Conservation (phyloP, 768 basidiomycete genomes). For the Russula brevipes region DNA sequence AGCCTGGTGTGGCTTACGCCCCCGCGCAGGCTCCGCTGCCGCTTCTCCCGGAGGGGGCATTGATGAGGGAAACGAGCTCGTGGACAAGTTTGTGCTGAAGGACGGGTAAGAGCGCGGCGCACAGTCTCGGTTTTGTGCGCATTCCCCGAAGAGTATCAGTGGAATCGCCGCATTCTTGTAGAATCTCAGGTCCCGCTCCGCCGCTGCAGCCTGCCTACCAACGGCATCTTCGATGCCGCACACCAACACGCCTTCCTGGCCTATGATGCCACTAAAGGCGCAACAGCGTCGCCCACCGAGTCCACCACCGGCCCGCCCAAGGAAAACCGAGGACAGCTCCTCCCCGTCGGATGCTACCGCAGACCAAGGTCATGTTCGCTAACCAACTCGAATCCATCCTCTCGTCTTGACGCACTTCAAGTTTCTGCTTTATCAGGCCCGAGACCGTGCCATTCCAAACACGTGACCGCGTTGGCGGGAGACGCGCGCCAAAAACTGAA, state of each 20-base stretch:
- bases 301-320: conserved; percentile 10
- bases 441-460: conserved; percentile 55
- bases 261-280: conserved; percentile 15
- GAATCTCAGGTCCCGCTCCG: conserved; percentile 6
- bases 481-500: conserved; percentile 61
- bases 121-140: conserved; percentile 36
- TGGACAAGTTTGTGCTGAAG: conserved; percentile 33
- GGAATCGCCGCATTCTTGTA: conserved; percentile 5
- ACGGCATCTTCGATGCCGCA: conserved; percentile 16
- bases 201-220: conserved; percentile 11
- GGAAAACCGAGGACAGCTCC: conserved; percentile 16
- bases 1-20: conserved; percentile 10
- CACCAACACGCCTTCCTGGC: conserved; percentile 8
- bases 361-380: conserved; percentile 35
- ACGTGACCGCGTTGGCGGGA: conserved; percentile 58
- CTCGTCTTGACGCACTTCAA: conserved; percentile 55
- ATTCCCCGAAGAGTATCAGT: conserved; percentile 30
- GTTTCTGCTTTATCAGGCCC: conserved; percentile 49
- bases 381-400: conserved; percentile 50
- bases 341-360: conserved; percentile 16
- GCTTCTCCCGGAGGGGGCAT: conserved; percentile 2
- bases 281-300: conserved; percentile 12
- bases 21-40: background rate
- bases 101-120: conserved; percentile 31
- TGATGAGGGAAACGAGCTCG: conserved; percentile 30